phyloP scores from a whole-genome alignment of 805 yeast genomes.

The Candida wancherniae region DNA sequence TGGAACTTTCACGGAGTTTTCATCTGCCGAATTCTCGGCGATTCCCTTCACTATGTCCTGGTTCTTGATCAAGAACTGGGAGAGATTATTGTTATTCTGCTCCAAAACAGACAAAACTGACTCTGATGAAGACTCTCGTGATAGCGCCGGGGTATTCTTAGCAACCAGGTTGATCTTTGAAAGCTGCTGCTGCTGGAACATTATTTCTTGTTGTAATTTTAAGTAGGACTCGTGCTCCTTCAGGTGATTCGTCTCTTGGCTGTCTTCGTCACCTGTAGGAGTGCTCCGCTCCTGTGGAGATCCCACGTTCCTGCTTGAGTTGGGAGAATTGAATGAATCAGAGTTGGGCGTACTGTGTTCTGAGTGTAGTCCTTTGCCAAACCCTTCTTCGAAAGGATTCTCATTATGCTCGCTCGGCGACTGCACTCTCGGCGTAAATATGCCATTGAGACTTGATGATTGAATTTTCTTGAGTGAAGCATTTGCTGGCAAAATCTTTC shows the following conservation, averaged over 20 bases:
- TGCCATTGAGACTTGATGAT: slow-evolving; percentile 26
- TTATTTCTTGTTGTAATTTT: slow-evolving; percentile 33
- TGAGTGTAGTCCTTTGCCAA: slow-evolving; percentile 10
- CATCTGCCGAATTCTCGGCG: slow-evolving; percentile 8
- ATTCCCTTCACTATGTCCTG: slow-evolving; percentile 11
- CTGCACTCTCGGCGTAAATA: slow-evolving; percentile 33
- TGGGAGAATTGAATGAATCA: slow-evolving; percentile 4
- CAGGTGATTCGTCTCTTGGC: slow-evolving; percentile 14
- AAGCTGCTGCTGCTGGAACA: slow-evolving; percentile 34
- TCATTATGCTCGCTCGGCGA: slow-evolving; percentile 29
- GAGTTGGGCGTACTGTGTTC: slow-evolving; percentile 4
- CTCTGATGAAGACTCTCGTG: slow-evolving; percentile 14
- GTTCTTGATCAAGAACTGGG: slow-evolving; percentile 14
- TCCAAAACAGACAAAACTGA: slow-evolving; percentile 14
- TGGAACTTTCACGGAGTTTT: slow-evolving; percentile 11
- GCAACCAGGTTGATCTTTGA: slow-evolving; percentile 15
- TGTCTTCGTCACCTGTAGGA: slow-evolving; percentile 1
- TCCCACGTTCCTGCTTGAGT: slow-evolving; percentile 4
- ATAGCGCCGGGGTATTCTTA: slow-evolving; percentile 9
- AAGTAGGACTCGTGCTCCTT: slow-evolving; percentile 34
- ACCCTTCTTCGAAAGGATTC: slow-evolving; percentile 36
- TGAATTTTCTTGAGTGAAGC: slow-evolving; percentile 11
- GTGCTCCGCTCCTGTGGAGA: slow-evolving; percentile 9
- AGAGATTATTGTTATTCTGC: slow-evolving; percentile 10
- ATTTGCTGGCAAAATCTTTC: slow-evolving; percentile 11